A percentile compares a stretch with the other conserved stretches of the same genome.
phyloP scores from a whole-genome alignment of 139 green algal genomes.

The Desmodesmus armatus region DNA sequence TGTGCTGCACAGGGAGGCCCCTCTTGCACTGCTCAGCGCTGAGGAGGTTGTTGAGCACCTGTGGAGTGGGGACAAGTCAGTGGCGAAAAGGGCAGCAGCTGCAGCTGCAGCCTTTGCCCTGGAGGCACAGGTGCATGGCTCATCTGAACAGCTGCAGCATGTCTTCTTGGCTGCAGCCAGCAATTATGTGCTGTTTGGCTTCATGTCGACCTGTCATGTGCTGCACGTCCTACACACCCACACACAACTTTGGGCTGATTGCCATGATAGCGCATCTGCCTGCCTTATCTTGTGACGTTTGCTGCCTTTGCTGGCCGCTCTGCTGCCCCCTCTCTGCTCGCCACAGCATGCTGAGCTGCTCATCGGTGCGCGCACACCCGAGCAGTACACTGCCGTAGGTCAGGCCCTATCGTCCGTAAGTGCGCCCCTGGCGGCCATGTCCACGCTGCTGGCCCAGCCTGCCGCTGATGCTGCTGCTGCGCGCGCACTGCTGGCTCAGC shows the following conservation, averaged over 20 bases:
- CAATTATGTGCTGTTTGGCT: not conserved
- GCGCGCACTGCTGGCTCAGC: conserved; percentile 48
- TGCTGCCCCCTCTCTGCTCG: not conserved
- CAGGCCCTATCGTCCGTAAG: not conserved
- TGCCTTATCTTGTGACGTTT: not conserved
- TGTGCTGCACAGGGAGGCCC: conserved; percentile 42
- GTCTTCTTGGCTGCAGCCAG: not conserved
- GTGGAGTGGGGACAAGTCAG: conserved; percentile 68
- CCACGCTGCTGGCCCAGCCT: not conserved
- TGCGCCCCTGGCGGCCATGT: not conserved
- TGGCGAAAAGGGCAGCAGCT: conserved; percentile 63
- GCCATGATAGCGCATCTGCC: not conserved
- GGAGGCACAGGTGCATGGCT: conserved; percentile 3
- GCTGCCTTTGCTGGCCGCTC: not conserved
- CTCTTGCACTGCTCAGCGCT: conserved; percentile 70
- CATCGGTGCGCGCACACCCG: not conserved
- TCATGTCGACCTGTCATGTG: not conserved
- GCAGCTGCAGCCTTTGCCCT: conserved; percentile 48
- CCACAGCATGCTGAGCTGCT: conserved; percentile 17
- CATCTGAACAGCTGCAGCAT: not conserved
- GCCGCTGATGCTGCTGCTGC: conserved; percentile 18
- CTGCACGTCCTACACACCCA: too few relatives aligned
- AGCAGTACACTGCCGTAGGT: not conserved
- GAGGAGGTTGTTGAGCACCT: conserved; percentile 74
- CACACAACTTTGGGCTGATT: not conserved